Conservation (phyloP, 305 asterid species). For the Nicotiana rustica region DNA sequence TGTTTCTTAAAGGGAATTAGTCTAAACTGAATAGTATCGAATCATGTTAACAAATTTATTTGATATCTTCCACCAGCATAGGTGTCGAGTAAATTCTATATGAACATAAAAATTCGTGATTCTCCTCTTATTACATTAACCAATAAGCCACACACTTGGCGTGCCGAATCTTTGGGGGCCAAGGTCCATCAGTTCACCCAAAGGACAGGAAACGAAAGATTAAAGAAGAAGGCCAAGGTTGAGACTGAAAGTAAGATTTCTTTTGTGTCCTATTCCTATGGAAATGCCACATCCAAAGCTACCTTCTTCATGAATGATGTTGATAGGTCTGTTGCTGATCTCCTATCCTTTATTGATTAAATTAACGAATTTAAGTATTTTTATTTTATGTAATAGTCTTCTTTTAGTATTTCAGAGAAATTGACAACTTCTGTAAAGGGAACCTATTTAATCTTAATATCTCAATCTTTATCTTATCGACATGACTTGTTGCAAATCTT, state of each 20-base stretch:
- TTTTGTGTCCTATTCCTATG: background rate
- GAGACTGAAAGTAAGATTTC: background rate
- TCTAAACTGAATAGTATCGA: too few species aligned
- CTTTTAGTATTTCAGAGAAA: too few species aligned
- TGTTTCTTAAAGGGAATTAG: background rate
- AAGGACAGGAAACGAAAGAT: background rate
- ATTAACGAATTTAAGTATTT: too few species aligned
- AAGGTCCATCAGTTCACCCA: background rate
- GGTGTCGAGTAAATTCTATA: too few species aligned
- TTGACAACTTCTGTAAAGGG: too few species aligned
- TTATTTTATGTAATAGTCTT: too few species aligned
- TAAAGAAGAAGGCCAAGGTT: background rate
- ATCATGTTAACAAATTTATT: too few species aligned
- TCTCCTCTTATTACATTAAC: too few species aligned
- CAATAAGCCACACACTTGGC: too few species aligned
- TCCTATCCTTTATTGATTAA: background rate
- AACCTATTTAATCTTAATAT: background rate
- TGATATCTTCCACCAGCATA: too few species aligned
- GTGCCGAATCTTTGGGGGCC: background rate
- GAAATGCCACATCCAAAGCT: background rate
- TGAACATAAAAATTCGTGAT: too few species aligned
- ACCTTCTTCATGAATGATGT: background rate
- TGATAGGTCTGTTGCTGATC: background rate
- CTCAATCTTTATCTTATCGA: background rate
- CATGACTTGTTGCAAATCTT: too few species aligned